Evolutionary conservation across 805 yeast species (phyloP).

Genomic region (Ogataea nakhonphanomensis): DNA sequence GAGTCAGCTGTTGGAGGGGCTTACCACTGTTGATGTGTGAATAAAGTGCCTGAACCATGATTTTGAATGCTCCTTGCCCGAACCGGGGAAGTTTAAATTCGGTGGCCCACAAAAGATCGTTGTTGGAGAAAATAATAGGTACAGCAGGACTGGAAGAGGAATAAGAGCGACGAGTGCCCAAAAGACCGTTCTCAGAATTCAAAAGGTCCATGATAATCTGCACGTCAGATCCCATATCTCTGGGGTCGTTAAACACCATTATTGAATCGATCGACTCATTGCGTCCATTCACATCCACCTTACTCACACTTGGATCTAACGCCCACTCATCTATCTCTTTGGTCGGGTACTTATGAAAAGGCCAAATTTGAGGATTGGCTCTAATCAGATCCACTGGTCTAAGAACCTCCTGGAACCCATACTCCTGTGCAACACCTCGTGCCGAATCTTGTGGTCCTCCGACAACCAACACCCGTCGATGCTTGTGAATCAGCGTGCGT

Average conservation of each 20-base stretch:
- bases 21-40: constrained; percentile 35
- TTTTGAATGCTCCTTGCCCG: constrained; percentile 88
- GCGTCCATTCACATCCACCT: constrained; percentile 27
- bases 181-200: constrained; percentile 55
- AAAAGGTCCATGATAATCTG: constrained; percentile 75
- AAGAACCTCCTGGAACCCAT: constrained; percentile 76
- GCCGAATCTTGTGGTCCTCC: constrained; percentile 80
- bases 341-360: constrained; percentile 55
- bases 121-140: constrained; percentile 77
- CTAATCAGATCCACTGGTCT: constrained; percentile 69
- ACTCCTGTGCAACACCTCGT: constrained; percentile 66
- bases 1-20: constrained; percentile 49
- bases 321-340: constrained; percentile 45
- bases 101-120: constrained; percentile 86
- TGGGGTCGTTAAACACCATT: constrained; percentile 81
- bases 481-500: constrained; percentile 51
- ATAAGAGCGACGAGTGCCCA: constrained; percentile 55
- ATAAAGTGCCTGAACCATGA: constrained; percentile 59
- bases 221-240: constrained; percentile 82
- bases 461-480: constrained; percentile 66
- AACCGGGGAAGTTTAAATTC: constrained; percentile 74
- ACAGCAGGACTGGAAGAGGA: constrained; percentile 44
- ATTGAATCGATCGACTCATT: constrained; percentile 63
- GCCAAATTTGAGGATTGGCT: constrained; percentile 58
- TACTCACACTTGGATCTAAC: constrained; percentile 27